phyloP scores from a whole-genome alignment of 495 filamentous ascomycete genomes.

The Xylaria intraflava region DNA sequence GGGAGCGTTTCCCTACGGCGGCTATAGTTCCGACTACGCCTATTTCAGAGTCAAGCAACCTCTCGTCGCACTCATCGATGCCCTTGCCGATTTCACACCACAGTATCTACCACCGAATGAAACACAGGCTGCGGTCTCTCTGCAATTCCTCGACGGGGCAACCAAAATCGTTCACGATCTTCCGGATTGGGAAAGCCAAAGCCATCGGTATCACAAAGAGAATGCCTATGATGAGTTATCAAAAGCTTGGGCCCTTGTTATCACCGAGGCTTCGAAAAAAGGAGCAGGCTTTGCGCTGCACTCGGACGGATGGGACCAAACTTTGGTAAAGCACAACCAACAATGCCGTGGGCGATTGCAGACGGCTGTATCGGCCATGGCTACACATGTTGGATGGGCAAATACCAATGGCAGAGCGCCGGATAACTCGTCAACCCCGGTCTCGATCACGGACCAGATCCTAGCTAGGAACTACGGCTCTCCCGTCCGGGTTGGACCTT shows the following conservation, averaged over 20 bases:
- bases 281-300: conserved; percentile 88
- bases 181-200: conserved; percentile 77
- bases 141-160: conserved; percentile 80
- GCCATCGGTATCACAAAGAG: conserved; percentile 85
- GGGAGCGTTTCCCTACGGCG: conserved; percentile 81
- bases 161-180: conserved; percentile 85
- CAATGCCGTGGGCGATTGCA: conserved; percentile 77
- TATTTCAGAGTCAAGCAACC: conserved; percentile 87
- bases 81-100: conserved; percentile 86
- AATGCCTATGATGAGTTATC: conserved; percentile 94
- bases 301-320: conserved; percentile 90
- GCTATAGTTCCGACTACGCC: conserved; percentile 80
- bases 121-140: conserved; percentile 64
- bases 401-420: conserved; percentile 30
- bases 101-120: conserved; percentile 93
- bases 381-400: conserved; percentile 72
- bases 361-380: conserved; percentile 70
- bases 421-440: conserved; percentile 17
- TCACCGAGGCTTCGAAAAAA: conserved; percentile 83
- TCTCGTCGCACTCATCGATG: conserved; percentile 74
- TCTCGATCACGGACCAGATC: conserved; percentile 71
- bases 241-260: conserved; percentile 86
- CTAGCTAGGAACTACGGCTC: conserved; percentile 71
- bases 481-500: conserved; percentile 50
- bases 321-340: conserved; percentile 79